Evolutionary conservation across 140 eudicot species (phyloP).

Genomic region (Stevia rebaudiana): DNA sequence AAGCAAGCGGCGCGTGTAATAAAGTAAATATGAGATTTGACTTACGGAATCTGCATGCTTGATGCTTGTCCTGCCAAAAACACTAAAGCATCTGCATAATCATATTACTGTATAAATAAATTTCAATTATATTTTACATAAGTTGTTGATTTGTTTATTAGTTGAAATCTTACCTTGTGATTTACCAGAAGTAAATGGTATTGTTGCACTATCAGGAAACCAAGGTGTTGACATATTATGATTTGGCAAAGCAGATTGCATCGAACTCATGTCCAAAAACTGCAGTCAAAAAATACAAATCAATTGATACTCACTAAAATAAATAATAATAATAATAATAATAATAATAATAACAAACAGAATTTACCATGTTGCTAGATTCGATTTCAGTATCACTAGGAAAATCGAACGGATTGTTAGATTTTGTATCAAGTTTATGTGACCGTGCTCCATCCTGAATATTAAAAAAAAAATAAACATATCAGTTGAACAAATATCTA

Average conservation of each 20-base stretch:
- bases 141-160: background rate
- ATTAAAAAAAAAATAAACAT: background rate
- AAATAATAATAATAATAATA: background rate
- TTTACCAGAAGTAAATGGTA: conserved; percentile 36
- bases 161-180: conserved; percentile 36
- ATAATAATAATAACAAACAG: background rate
- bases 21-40: conserved; percentile 9
- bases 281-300: conserved; percentile 30
- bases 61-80: conserved; percentile 47
- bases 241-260: conserved; percentile 61
- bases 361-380: conserved; percentile 56
- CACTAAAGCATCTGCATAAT: conserved; percentile 48
- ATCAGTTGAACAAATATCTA: background rate
- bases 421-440: conserved; percentile 35
- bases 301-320: background rate
- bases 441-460: conserved; percentile 44
- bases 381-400: conserved; percentile 54
- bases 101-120: conserved; percentile 13
- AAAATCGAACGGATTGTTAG: conserved; percentile 82
- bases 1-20: background rate
- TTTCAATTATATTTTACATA: background rate
- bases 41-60: conserved; percentile 57
- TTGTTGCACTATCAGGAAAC: conserved; percentile 45
- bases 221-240: conserved; percentile 43
- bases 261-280: conserved; percentile 67